A percentile compares a stretch with the other conserved stretches of the same genome.
Evolutionary conservation across 2,329 filamentous ascomycete genomes (phyloP).

Genomic region (Diplodia corticola): DNA sequence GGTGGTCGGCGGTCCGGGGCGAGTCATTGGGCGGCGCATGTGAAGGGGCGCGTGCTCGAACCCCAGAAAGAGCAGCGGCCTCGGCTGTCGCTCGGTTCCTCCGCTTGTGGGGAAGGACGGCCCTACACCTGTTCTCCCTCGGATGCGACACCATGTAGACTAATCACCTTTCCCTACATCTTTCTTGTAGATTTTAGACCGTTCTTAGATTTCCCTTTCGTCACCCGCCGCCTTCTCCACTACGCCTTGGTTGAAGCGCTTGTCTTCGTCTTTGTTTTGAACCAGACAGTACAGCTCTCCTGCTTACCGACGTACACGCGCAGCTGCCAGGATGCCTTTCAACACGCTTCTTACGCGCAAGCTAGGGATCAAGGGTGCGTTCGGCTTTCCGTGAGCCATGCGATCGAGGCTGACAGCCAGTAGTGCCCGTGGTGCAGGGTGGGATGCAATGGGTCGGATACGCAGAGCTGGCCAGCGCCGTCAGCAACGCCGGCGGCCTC

Average conservation of each 20-base stretch:
- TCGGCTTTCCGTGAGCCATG: constrained; percentile 39
- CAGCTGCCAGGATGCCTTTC: constrained; percentile 56
- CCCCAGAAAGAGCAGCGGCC: constrained; percentile 15
- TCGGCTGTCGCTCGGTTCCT: constrained; percentile 13
- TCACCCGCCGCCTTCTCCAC: background rate
- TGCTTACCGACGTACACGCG: background rate
- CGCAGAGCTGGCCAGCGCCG: constrained; percentile 73
- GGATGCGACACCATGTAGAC: constrained; percentile 10
- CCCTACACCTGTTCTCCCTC: background rate
- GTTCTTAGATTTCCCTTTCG: background rate
- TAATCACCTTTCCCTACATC: constrained; percentile 4
- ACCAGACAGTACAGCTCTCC: background rate
- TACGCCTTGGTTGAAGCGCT: background rate
- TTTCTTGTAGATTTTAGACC: constrained; percentile 1
- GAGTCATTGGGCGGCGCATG: constrained; percentile 15
- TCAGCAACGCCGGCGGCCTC: constrained; percentile 68
- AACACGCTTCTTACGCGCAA: constrained; percentile 63
- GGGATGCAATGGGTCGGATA: constrained; percentile 88
- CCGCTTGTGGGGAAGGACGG: constrained; percentile 9
- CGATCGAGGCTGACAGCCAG: constrained; percentile 3
- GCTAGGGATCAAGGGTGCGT: constrained; percentile 58
- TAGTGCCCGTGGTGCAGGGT: constrained; percentile 80
- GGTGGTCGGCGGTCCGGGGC: background rate
- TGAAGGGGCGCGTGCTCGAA: constrained; percentile 5
- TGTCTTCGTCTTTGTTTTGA: background rate